Evolutionary conservation across 2,329 filamentous ascomycete species (phyloP).

Genomic region (Macrophomina phaseolina): DNA sequence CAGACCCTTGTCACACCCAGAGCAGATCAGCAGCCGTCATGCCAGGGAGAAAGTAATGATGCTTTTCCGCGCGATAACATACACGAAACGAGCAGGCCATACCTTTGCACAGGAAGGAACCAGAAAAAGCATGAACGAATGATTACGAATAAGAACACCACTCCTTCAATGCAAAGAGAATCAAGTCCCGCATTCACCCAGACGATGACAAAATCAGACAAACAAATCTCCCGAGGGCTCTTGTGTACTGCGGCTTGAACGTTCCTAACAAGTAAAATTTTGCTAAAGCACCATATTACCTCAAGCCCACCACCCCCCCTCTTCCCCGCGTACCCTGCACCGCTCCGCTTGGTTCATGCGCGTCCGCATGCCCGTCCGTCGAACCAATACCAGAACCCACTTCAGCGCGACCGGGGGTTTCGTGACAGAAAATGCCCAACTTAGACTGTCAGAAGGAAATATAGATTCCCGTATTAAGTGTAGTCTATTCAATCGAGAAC

Average conservation of each 20-base stretch:
- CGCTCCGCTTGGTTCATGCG: constrained; percentile 4
- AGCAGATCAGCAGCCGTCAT: constrained; percentile 2
- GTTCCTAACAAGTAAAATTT: constrained; percentile 23
- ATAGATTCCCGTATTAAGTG: constrained; percentile 30
- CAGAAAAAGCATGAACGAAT: constrained; percentile 9
- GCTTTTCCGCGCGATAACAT: constrained; percentile 22
- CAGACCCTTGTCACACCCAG: constrained; percentile 18
- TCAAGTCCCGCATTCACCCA: constrained; percentile 6
- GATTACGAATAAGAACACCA: constrained; percentile 18
- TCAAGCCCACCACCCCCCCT: constrained; percentile 14
- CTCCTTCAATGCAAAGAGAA: constrained; percentile 12
- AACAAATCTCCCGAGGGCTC: constrained; percentile 8
- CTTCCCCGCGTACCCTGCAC: constrained; percentile 17
- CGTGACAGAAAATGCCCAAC: constrained; percentile 19
- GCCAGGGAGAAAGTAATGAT: constrained; percentile 12
- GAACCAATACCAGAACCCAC: constrained; percentile 17
- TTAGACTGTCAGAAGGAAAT: constrained; percentile 19
- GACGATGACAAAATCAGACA: constrained; percentile 12
- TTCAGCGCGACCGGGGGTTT: constrained; percentile 15
- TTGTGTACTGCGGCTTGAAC: constrained; percentile 22
- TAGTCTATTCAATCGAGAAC: constrained; percentile 46
- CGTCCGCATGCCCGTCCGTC: constrained; percentile 12
- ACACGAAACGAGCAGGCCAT: constrained; percentile 18
- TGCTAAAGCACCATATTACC: constrained; percentile 26
- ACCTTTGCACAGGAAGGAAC: background rate